These are phyloP conservation scores for Mortierella sp. DNA, from an alignment of 371 early-diverging fungal species.

Conservation along the genomic window DNA sequence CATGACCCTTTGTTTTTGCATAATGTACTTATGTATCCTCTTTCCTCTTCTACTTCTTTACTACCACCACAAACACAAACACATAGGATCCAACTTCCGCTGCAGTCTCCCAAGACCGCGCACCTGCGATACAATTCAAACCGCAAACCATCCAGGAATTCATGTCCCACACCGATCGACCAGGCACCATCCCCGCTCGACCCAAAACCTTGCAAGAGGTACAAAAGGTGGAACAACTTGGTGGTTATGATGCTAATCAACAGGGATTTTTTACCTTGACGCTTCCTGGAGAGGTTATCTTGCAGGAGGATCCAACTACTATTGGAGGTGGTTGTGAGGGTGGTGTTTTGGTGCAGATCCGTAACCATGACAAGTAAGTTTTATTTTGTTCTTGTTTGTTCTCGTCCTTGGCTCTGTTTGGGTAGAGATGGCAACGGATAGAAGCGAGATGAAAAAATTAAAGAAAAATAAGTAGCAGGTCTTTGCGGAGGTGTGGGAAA, in stretches of 20 bases:
- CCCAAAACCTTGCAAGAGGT: conserved; percentile 1
- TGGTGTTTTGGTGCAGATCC: conserved; percentile 22
- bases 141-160: conserved; percentile 21
- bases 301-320: neutral
- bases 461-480: neutral
- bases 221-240: neutral
- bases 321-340: neutral
- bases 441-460: neutral
- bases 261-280: conserved; percentile 35
- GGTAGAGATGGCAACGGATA: neutral
- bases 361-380: conserved; percentile 24
- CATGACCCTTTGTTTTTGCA: neutral
- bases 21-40: neutral
- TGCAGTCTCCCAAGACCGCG: neutral
- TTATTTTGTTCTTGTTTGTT: neutral
- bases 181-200: conserved; percentile 13
- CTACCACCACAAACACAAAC: neutral
- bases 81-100: conserved; percentile 11
- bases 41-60: neutral
- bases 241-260: conserved; percentile 11
- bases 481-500: conserved; percentile 6
- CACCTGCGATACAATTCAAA: conserved; percentile 6
- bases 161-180: conserved; percentile 36
- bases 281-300: conserved; percentile 16
- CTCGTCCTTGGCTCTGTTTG: neutral